Base-by-base conservation (phyloP, 768 basidiomycete genomes). In the Terana coerulea region DNA sequence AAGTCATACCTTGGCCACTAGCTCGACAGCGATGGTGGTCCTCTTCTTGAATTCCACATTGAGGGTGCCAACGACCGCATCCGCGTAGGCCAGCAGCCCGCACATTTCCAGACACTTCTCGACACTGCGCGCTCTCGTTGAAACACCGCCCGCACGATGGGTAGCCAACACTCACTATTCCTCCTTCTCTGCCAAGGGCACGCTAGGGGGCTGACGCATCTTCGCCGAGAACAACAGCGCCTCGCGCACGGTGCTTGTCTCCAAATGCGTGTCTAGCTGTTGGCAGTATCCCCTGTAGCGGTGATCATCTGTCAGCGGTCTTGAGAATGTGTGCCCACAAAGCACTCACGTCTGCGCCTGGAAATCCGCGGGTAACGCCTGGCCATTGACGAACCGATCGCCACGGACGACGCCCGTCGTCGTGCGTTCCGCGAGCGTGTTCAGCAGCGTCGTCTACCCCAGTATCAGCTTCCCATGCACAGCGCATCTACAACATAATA, bases 1-100 rank as follows among this genome's bases (percentile, higher is more conserved):
- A 7, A n/a, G n/a, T 40, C 47, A 5, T 57, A 68, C 63, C 65
- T 91, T 93, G 5, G 91, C 88, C 41, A 90, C 91, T 10, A 95
- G 73, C 64, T 93, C 91, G 30, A 93, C 91, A 22, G 80, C 91
- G 52, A 94, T 94, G 0, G 91, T 94, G 0, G 88, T 83, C 7
- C 91, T 77, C 69, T 93, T 95, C 43, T 81, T 76, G 54, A 85
- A 79, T 57, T 91, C 88, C 19, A 86, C 78, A 3, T 81, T 78
- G 2, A 88, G 70, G 34, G 80, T 76, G 21, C 81, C 84, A 9
- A 90, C 81, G 59, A 85, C 72, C 3, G 84, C 87, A 48, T 90
- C 84, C 7, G 74, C 84, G 41, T 79, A 74, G 8, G 75, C 78
- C 47, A 81, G 78, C 47, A 91, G 64, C 37, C 86, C 88, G 53